Evolutionary conservation across 768 basidiomycete genomes (phyloP).

Genomic region (Lentinula aciculospora): DNA sequence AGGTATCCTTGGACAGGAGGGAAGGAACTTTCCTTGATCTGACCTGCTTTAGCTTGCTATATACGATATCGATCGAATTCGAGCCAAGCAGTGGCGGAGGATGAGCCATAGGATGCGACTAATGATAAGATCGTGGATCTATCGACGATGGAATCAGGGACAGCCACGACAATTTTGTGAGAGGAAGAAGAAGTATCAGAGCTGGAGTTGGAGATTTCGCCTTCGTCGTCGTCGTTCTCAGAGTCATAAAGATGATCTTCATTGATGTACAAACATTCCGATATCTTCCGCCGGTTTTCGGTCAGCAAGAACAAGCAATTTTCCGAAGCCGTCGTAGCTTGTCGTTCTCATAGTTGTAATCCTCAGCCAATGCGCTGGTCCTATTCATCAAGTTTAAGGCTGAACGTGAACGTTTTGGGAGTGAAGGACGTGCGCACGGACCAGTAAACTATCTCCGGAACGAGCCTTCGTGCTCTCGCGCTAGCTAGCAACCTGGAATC

Average conservation of each 20-base stretch:
- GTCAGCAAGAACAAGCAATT: background rate
- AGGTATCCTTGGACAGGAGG: slow-evolving; percentile 57
- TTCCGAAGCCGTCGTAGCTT: too few relatives aligned
- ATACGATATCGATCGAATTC: slow-evolving; percentile 51
- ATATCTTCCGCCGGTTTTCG: background rate
- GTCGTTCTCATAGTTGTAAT: too few relatives aligned
- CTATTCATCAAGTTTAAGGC: too few relatives aligned
- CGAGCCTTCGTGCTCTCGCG: background rate
- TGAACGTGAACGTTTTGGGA: too few relatives aligned
- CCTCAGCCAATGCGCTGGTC: too few relatives aligned
- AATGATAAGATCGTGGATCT: slow-evolving; percentile 38
- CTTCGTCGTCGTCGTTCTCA: background rate
- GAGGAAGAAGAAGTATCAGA: background rate
- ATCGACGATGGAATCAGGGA: slow-evolving; percentile 13
- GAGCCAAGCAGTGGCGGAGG: slow-evolving; percentile 66
- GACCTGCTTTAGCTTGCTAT: slow-evolving; percentile 27
- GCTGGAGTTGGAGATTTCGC: background rate
- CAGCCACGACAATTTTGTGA: too few relatives aligned
- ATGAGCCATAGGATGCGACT: slow-evolving; percentile 61
- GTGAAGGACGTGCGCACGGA: too few relatives aligned
- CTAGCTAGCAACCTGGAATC: background rate
- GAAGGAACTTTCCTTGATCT: slow-evolving; percentile 29
- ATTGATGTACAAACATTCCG: background rate
- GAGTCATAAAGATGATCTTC: background rate
- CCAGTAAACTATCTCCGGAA: too few relatives aligned